phyloP scores from a whole-genome alignment of 441 rosid genomes.

The Croton setiger region DNA sequence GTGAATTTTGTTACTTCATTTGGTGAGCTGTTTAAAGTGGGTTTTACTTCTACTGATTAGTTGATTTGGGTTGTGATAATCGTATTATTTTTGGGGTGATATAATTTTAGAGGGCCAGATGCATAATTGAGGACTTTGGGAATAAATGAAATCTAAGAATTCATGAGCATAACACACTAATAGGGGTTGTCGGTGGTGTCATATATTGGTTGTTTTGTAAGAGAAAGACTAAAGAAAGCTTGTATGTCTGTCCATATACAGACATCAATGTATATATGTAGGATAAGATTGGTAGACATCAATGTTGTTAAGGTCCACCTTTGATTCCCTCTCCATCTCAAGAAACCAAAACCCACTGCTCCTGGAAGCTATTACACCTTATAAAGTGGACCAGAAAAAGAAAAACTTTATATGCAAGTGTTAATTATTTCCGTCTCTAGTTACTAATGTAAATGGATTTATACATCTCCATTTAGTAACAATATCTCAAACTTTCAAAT shows the following conservation, averaged over 20 bases:
- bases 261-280: not conserved
- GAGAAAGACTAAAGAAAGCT: too few relatives aligned
- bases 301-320: constrained; percentile 9
- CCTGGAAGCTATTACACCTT: not conserved
- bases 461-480: too few relatives aligned
- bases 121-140: not conserved
- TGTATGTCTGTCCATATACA: not conserved
- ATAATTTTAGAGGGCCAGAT: constrained; percentile 4
- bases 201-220: not conserved
- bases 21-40: constrained; percentile 10
- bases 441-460: too few relatives aligned
- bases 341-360: not conserved
- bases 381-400: not conserved
- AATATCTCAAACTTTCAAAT: too few relatives aligned
- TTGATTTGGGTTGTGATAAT: not conserved
- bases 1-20: constrained; percentile 52
- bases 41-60: not conserved
- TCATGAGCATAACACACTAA: too few relatives aligned
- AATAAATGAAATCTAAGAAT: too few relatives aligned
- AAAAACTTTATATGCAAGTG: not conserved
- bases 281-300: not conserved
- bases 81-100: not conserved
- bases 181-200: too few relatives aligned
- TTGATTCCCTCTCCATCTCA: not conserved
- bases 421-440: too few relatives aligned